Base-by-base conservation (phyloP, 2,329 filamentous ascomycete genomes). In the Aspergillus fischeri region DNA sequence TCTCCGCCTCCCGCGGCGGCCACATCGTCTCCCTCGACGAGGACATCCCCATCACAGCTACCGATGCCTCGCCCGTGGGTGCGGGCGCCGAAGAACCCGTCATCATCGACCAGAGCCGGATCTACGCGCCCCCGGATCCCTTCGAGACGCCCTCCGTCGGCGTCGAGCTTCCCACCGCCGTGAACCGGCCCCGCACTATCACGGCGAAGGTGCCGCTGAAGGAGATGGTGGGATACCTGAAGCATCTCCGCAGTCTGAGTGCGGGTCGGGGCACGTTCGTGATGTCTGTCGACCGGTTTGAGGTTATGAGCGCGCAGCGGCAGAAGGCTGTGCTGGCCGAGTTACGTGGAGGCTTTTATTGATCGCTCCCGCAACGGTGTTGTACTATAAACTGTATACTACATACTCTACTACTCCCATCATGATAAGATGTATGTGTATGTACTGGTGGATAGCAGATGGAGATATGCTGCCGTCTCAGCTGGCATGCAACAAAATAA, bases 211-310 rank as follows among this genome's bases (percentile, higher is more conserved):
- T 97, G 28, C 94, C 94, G 32, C 80, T 97, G 66, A 95, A 94
- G 76, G 93, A 97, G 75, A 97, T 97, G 91, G 87, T 97, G 38
- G 90, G 93, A 45, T 99, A 97, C 73, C 80, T 97, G 65, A 91
- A 91, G 71, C 90, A 95, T 70, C 76, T 99, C 62, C 81, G 94
- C 53, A 92, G 91, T 74, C 82, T 96, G 78, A 99, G 93, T 3
- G 90, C 88, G 2, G 94, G 94, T 0, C 82, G 94, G 55, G 88
- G 87, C 0, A 90, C 87, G 1, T 91, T 90, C 71, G 84, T 90
- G 4, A 91, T 91, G 88, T 83, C 77, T 60, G 84, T 90, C 50
- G 87, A 90, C 76, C 81, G 81, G 41, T 91, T 90, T 72, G 87
- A 90, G 76, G 81, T 79, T 67, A 85, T 91, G 79, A 81, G 79